Percentiles rank a stretch among this genome's conserved stretches.
Conservation (phyloP, 2,329 filamentous ascomycete species). For the Eurotiales sp. region DNA sequence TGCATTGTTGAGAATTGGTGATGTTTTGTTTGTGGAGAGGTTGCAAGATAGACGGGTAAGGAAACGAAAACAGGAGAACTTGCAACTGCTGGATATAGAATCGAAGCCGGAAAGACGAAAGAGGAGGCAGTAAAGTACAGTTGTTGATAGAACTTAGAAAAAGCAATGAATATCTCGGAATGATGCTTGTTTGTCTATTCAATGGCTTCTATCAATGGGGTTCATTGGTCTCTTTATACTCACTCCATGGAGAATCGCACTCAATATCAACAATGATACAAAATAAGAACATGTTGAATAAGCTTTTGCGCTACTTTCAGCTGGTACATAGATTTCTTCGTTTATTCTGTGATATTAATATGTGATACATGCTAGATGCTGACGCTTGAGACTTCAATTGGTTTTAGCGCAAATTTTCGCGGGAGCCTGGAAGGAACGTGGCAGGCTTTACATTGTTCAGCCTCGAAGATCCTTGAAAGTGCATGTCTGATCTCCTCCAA, state of each 20-base stretch:
- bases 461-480: too few relatives aligned
- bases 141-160: too few relatives aligned
- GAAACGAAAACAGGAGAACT: too few relatives aligned
- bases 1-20: background rate
- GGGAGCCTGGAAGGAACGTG: too few relatives aligned
- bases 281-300: background rate
- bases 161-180: too few relatives aligned
- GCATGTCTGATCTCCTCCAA: too few relatives aligned
- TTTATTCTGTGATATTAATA: too few relatives aligned
- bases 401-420: too few relatives aligned
- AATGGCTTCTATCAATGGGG: background rate
- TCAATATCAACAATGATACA: background rate
- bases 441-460: too few relatives aligned
- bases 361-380: too few relatives aligned
- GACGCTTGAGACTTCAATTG: too few relatives aligned
- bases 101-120: background rate
- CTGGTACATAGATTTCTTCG: background rate
- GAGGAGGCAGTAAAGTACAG: background rate
- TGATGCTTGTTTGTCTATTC: background rate
- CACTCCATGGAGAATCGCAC: background rate
- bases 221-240: constrained; percentile 4
- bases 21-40: too few relatives aligned
- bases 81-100: background rate
- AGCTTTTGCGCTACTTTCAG: background rate
- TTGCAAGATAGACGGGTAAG: background rate